Evolutionary conservation across 2,329 filamentous ascomycete genomes (phyloP).

Genomic region (Mariannaea sp.): DNA sequence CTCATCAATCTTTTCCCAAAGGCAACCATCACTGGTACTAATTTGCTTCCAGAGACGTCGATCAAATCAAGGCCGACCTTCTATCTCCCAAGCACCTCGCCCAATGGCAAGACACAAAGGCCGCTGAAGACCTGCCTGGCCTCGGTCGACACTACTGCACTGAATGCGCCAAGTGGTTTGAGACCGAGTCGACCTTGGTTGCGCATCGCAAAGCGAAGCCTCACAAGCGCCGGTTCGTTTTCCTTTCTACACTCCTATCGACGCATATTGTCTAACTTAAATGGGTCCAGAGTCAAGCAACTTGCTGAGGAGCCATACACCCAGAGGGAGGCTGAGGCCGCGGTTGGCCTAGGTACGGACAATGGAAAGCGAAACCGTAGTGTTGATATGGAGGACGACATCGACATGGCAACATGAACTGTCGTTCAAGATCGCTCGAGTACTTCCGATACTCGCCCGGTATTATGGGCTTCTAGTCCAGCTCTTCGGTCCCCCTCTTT

Average conservation of each 20-base stretch:
- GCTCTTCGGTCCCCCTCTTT: background rate
- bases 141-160: slow-evolving; percentile 86
- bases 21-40: background rate
- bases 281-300: slow-evolving; percentile 70
- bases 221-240: slow-evolving; percentile 76
- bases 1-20: background rate
- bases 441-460: slow-evolving; percentile 7
- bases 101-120: slow-evolving; percentile 78
- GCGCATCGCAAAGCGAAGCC: slow-evolving; percentile 85
- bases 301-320: slow-evolving; percentile 84
- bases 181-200: slow-evolving; percentile 76
- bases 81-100: slow-evolving; percentile 77
- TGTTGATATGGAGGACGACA: slow-evolving; percentile 32
- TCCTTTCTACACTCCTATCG: slow-evolving; percentile 13
- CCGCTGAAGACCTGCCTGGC: slow-evolving; percentile 83
- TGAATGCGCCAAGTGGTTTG: slow-evolving; percentile 96
- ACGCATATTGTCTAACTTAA: slow-evolving; percentile 28
- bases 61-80: slow-evolving; percentile 88
- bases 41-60: slow-evolving; percentile 72
- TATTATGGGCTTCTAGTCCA: background rate
- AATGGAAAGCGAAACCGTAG: slow-evolving; percentile 50
- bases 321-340: slow-evolving; percentile 84
- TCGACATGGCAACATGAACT: slow-evolving; percentile 43
- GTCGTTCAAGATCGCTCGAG: slow-evolving; percentile 6
- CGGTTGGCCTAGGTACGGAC: slow-evolving; percentile 71